Evolutionary conservation across 305 asterid genomes (phyloP), one percentile per base, ranked within the genome.

Genomic region (Euphrasia arctica): DNA sequence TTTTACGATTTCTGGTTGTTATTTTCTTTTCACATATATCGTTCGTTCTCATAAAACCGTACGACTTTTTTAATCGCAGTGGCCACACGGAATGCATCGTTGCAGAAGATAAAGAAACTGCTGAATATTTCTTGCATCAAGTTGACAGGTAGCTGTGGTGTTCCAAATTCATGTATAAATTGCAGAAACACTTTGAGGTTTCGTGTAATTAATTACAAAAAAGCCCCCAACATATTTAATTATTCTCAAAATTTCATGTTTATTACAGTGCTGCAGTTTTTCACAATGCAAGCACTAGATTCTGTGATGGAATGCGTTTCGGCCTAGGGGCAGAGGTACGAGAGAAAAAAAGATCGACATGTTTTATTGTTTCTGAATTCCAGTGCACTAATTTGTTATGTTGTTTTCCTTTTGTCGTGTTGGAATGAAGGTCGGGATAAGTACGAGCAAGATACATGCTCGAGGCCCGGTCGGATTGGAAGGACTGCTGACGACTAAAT

Each of bases 381-480:
- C 39, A 18, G 60, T 31, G 25, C 14, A 43, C 34, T 39, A 8
- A 9, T 7, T 7, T 27, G 10, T 4, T 28, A 12, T 49, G 0
- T 11, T 13, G 6, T 39, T 14, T 25, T 10, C 50, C 4, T 10
- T 34, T 47, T 25, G 27, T 25, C 27, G 27, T 25, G 27, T 1
- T 25, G 54, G 36, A 60, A 12, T 27, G 42, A 28, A 83, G 92
- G 92, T 85, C 36, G 92, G 92, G 25, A 85, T 85, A 60, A 85
- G 92, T 75, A 85, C 92, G 5, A 79, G 89, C 77, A 81, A 79
- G 76, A 77, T 85, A 66, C 92, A 85, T 54, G 92, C 92, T 57
- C 82, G 92, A 67, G 92, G 92, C 22, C 92, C 92, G 0, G 92
- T 85, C 2, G 92, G 92, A 58, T 83, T 85, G 50, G 92, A 85